Percentiles rank a stretch among this genome's conserved stretches.
These are phyloP conservation scores for Metschnikowia similis DNA, from an alignment of 805 yeast genomes.

Conservation along the genomic window DNA sequence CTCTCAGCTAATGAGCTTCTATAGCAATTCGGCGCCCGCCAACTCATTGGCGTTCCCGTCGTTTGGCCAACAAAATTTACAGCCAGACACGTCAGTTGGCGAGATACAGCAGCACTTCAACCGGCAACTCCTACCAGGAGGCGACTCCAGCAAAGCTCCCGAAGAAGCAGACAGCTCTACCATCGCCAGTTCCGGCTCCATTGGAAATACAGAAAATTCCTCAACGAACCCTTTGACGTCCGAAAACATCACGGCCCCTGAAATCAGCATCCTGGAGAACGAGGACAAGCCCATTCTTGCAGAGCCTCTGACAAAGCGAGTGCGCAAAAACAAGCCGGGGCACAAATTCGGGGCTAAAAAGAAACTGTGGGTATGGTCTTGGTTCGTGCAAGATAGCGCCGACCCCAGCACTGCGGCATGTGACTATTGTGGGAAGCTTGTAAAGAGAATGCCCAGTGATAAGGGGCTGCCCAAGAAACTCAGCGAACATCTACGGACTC, in stretches of 20 bases:
- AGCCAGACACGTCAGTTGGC: slow-evolving; percentile 7
- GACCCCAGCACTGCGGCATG: slow-evolving; percentile 52
- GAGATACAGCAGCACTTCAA: slow-evolving; percentile 10
- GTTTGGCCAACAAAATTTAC: slow-evolving; percentile 15
- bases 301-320: slow-evolving; percentile 17
- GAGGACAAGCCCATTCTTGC: background rate
- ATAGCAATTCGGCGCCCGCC: slow-evolving; percentile 11
- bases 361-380: slow-evolving; percentile 60
- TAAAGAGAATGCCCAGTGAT: slow-evolving; percentile 46
- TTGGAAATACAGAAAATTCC: background rate
- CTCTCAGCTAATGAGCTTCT: slow-evolving; percentile 17
- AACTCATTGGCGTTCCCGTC: slow-evolving; percentile 24
- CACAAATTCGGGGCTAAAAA: slow-evolving; percentile 58
- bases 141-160: background rate
- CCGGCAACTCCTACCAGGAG: slow-evolving; percentile 5
- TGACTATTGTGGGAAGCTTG: slow-evolving; percentile 48
- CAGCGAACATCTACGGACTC: slow-evolving; percentile 54
- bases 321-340: slow-evolving; percentile 46
- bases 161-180: background rate
- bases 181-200: slow-evolving; percentile 1
- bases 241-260: background rate
- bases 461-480: slow-evolving; percentile 59
- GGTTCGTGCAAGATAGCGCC: slow-evolving; percentile 50
- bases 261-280: background rate
- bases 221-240: background rate